A percentile compares a stretch with the other conserved stretches of the same genome.
These are phyloP conservation scores for Aspergillus luchuensis DNA, from an alignment of 2,329 filamentous ascomycete species.

Conservation along the genomic window DNA sequence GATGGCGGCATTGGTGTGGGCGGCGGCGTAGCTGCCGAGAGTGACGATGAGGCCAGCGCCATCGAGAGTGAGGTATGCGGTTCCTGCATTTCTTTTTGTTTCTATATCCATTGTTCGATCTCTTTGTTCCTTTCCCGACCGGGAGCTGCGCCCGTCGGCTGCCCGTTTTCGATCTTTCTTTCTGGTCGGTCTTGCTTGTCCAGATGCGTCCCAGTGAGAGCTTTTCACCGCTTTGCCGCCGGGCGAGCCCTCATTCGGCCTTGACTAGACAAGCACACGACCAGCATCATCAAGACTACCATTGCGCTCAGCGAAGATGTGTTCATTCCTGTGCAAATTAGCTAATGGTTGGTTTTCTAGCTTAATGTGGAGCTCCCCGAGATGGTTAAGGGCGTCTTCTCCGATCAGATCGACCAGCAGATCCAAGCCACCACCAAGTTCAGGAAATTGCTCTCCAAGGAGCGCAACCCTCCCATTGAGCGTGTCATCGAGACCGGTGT, in stretches of 20 bases:
- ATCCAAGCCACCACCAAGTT: conserved; percentile 98
- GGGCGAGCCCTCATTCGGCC: neutral
- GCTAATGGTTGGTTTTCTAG: conserved; percentile 53
- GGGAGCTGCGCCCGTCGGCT: neutral
- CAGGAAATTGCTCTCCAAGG: conserved; percentile 95
- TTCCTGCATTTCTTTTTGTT: conserved; percentile 19
- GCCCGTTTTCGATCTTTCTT: conserved; percentile 10
- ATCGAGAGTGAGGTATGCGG: conserved; percentile 90
- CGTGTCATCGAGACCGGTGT: conserved; percentile 99
- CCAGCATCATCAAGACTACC: neutral
- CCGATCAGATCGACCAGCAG: conserved; percentile 95
- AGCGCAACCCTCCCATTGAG: conserved; percentile 98
- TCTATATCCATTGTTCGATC: neutral
- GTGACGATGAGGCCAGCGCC: conserved; percentile 92
- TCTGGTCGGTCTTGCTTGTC: conserved; percentile 27
- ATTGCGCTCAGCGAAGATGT: neutral
- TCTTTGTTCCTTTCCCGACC: conserved; percentile 22
- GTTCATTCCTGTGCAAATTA: conserved; percentile 6
- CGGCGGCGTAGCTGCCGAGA: conserved; percentile 79
- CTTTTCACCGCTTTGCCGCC: conserved; percentile 36
- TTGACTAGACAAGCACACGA: conserved; percentile 7
- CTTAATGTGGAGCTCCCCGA: conserved; percentile 96
- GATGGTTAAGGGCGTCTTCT: conserved; percentile 98
- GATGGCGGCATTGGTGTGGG: conserved; percentile 62
- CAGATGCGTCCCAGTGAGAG: conserved; percentile 24